A percentile compares a stretch with the other conserved stretches of the same genome.
Evolutionary conservation across 2,329 filamentous ascomycete species (phyloP).

Genomic region (Cladosporium phlei): DNA sequence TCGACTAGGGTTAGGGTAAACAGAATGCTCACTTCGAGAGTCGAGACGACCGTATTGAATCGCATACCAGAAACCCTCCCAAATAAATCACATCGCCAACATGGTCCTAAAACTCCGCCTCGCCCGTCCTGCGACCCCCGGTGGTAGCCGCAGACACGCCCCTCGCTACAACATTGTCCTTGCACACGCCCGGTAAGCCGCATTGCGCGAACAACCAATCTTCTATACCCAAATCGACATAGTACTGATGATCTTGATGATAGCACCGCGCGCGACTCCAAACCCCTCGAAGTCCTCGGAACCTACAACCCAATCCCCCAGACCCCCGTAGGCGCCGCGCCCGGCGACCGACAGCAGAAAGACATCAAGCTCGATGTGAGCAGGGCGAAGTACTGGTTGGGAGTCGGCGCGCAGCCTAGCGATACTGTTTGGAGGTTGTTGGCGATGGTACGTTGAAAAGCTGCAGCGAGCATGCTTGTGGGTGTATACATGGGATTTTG

Average conservation of each 20-base stretch:
- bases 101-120: conserved; percentile 94
- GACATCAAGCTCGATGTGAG: conserved; percentile 81
- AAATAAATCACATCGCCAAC: not conserved
- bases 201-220: not conserved
- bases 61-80: too few relatives aligned
- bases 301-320: conserved; percentile 61
- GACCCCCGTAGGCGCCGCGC: conserved; percentile 46
- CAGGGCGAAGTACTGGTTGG: conserved; percentile 90
- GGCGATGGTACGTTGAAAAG: conserved; percentile 66
- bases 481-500: not conserved
- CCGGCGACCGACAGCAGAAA: conserved; percentile 71
- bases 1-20: too few relatives aligned
- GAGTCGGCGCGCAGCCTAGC: conserved; percentile 90
- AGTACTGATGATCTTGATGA: too few relatives aligned
- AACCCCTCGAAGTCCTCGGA: conserved; percentile 84
- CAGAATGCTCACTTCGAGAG: too few relatives aligned
- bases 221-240: too few relatives aligned
- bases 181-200: conserved; percentile 76
- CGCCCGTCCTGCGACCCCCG: conserved; percentile 71
- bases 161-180: conserved; percentile 98
- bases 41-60: too few relatives aligned
- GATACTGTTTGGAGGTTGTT: conserved; percentile 84
- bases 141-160: conserved; percentile 60
- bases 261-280: conserved; percentile 79
- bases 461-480: too few relatives aligned